These are phyloP conservation scores for Sugiyamaella smithiae DNA, from an alignment of 805 yeast species.

Conservation along the genomic window DNA sequence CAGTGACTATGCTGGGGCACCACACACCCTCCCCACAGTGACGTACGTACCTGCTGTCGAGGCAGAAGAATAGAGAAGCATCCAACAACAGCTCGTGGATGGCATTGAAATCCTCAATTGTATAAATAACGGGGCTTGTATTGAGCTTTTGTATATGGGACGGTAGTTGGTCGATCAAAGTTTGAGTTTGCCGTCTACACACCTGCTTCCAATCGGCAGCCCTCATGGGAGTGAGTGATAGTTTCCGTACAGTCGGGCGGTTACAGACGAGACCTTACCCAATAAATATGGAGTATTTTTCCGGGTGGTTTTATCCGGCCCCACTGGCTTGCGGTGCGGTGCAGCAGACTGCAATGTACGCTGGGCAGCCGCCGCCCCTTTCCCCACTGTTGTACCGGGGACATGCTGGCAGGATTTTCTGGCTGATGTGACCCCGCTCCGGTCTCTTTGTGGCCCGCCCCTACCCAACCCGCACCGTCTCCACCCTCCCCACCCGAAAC, in stretches of 20 bases:
- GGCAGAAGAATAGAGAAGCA: neutral
- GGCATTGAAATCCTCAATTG: neutral
- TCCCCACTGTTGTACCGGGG: neutral
- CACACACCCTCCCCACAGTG: neutral
- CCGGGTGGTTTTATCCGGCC: slow-evolving; percentile 4
- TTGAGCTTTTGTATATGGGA: neutral
- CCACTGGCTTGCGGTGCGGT: neutral
- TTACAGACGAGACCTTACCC: slow-evolving; percentile 3
- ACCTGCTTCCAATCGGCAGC: neutral
- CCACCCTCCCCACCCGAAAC: slow-evolving; percentile 5
- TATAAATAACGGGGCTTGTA: neutral
- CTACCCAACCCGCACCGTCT: neutral
- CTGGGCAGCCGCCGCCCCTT: neutral
- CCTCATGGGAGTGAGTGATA: neutral
- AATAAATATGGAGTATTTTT: neutral
- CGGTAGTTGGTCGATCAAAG: neutral
- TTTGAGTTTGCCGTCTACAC: no score
- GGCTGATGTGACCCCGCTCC: neutral
- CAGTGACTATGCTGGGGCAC: neutral
- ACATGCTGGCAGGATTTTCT: neutral
- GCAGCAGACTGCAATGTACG: slow-evolving; percentile 4
- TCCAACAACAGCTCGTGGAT: slow-evolving; percentile 1
- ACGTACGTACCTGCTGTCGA: neutral
- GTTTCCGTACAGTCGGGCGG: neutral
- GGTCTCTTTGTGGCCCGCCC: slow-evolving; percentile 2